Base-by-base conservation (phyloP, 768 basidiomycete genomes). In the Fistulinella prunicolor region DNA sequence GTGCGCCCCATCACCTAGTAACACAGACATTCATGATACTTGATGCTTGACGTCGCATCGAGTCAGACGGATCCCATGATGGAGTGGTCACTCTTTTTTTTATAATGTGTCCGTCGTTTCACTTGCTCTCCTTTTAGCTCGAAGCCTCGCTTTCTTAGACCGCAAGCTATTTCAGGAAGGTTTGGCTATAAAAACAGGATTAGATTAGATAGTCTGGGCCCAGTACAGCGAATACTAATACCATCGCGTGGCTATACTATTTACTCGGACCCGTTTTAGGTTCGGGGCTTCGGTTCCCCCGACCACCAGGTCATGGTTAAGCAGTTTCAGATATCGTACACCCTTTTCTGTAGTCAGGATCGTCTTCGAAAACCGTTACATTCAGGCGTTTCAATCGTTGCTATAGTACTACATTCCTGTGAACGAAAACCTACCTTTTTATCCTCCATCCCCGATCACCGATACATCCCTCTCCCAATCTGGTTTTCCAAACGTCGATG, bases 331-430 rank as follows among this genome's bases (percentile, higher is more conserved):
- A 14, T 36, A 17, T 9, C 20, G 13, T 32, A 4, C 30, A 32
- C 30, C 9, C 30, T 32, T 14, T 4, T 32, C 13, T 10, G 24
- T 21, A 28, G 35, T 10, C 29, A 23, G 28, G 21, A n/a, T 41
- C 20, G 5, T 23, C 16, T 19, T 10, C 17, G 3, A 14, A 40
- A 40, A 10, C 23, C 42, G 36, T 51, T n/a, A n/a, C n/a, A 32
- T 32, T 38, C 7, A 49, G 20, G 24, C 38, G 58, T 59, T 59
- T 59, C 51, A 37, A 39, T 47, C 42, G 59, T 62, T 59, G 60
- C 56, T 43, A 60, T 59, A 51, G 55, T 44, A 53, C 42, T 50
- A 14, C 19, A 4, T 13, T 32, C 26, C 36, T 20, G 9, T 3
- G 9, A 28, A 32, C 17, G 39, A 37, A 35, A 29, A 29, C 30